These are phyloP conservation scores for Aspergillus fumigatus DNA, from an alignment of 2,329 filamentous ascomycete genomes.

Conservation along the genomic window DNA sequence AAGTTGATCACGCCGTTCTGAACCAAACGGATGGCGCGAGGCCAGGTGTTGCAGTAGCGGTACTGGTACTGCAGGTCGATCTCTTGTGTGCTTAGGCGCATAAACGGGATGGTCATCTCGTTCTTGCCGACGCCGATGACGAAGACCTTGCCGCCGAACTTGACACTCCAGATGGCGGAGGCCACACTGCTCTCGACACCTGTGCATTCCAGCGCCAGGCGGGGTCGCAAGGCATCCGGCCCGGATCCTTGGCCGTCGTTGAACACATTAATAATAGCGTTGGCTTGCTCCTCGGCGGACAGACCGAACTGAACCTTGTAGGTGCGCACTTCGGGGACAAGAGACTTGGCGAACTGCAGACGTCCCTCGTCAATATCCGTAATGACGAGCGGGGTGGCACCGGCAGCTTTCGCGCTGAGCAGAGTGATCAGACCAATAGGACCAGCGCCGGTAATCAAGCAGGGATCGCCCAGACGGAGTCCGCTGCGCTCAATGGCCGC, in stretches of 20 bases:
- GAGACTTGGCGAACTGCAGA: slow-evolving; percentile 75
- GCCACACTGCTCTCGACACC: slow-evolving; percentile 87
- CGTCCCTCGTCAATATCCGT: slow-evolving; percentile 90
- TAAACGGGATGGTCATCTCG: slow-evolving; percentile 93
- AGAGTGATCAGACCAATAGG: slow-evolving; percentile 90
- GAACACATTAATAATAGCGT: slow-evolving; percentile 63
- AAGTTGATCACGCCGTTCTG: slow-evolving; percentile 80
- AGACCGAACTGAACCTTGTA: slow-evolving; percentile 49
- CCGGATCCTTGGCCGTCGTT: slow-evolving; percentile 43
- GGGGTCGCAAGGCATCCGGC: slow-evolving; percentile 65
- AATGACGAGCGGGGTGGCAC: slow-evolving; percentile 85
- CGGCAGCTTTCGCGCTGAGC: slow-evolving; percentile 77
- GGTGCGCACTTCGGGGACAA: slow-evolving; percentile 74
- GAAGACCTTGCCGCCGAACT: slow-evolving; percentile 96
- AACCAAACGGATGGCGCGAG: slow-evolving; percentile 81
- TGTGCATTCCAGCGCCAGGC: slow-evolving; percentile 84
- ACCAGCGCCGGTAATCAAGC: slow-evolving; percentile 86
- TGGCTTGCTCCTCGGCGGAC: slow-evolving; percentile 65
- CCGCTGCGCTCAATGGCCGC: slow-evolving; percentile 81
- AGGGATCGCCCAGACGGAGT: slow-evolving; percentile 76
- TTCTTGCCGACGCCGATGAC: slow-evolving; percentile 94
- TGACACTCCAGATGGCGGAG: slow-evolving; percentile 80
- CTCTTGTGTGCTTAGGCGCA: slow-evolving; percentile 84
- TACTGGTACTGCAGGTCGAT: slow-evolving; percentile 97
- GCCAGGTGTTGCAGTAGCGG: slow-evolving; percentile 94